phyloP scores from a whole-genome alignment of 75 land plant genomes.

The Selaginella moellendorffii region DNA sequence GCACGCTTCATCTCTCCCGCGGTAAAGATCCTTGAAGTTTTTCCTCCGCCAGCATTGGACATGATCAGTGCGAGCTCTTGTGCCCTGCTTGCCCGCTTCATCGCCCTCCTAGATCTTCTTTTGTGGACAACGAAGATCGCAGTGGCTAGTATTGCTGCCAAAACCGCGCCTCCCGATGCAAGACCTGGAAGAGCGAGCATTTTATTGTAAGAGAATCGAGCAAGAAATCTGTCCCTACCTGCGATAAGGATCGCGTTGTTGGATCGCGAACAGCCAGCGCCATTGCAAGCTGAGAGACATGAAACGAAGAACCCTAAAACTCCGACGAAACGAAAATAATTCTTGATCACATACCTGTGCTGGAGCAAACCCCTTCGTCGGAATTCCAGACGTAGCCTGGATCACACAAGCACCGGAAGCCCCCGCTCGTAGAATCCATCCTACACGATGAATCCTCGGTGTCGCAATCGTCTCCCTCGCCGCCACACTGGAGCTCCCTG shows the following conservation, averaged over 20 bases:
- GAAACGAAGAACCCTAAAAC: too few species aligned
- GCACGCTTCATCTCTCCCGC: conserved; percentile 46
- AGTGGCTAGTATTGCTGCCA: not conserved
- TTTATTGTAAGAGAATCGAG: too few species aligned
- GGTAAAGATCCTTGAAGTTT: conserved; percentile 24
- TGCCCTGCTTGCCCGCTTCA: not conserved
- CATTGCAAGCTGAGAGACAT: too few species aligned
- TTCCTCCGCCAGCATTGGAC: not conserved
- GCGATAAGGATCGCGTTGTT: too few species aligned
- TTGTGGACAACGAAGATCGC: not conserved
- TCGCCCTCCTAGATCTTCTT: not conserved
- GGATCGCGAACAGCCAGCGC: too few species aligned
- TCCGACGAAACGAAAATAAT: too few species aligned
- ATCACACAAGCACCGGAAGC: not conserved
- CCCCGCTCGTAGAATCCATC: not conserved
- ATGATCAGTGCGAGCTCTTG: not conserved
- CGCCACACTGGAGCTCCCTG: not conserved
- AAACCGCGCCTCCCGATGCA: not conserved
- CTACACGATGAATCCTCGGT: too few species aligned
- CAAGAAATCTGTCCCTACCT: not conserved
- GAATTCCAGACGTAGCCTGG: not conserved
- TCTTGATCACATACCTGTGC: too few species aligned
- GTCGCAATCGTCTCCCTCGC: not conserved
- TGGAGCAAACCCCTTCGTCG: not conserved
- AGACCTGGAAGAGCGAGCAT: not conserved